phyloP scores from a whole-genome alignment of 1,284 basidiomycete genomes.

The Ceratobasidium sp. region DNA sequence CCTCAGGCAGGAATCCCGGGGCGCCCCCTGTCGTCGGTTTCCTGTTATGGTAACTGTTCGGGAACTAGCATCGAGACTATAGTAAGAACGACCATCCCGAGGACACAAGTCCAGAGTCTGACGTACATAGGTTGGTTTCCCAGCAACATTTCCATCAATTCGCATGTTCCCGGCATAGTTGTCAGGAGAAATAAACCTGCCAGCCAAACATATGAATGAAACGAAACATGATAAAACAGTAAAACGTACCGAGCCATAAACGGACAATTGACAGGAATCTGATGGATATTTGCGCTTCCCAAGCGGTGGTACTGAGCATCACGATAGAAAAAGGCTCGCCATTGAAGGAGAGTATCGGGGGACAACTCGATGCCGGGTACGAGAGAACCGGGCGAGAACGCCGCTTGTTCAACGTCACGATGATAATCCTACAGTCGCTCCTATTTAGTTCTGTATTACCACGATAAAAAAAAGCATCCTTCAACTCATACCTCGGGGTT shows the following conservation, averaged over 20 bases:
- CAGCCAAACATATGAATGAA: background rate
- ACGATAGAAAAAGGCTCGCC: conserved; percentile 93
- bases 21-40: conserved; percentile 45
- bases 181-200: conserved; percentile 48
- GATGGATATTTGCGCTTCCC: conserved; percentile 24
- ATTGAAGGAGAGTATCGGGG: conserved; percentile 89
- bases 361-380: conserved; percentile 89
- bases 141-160: conserved; percentile 47
- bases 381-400: conserved; percentile 86
- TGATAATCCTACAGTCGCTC: conserved; percentile 30
- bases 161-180: conserved; percentile 49
- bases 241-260: conserved; percentile 15
- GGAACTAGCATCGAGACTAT: conserved; percentile 43
- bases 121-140: conserved; percentile 47
- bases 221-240: background rate
- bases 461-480: no score
- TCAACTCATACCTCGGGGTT: conserved; percentile 46
- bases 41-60: conserved; percentile 48
- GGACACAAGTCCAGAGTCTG: background rate
- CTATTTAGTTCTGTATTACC: no score
- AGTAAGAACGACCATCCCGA: background rate
- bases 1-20: conserved; percentile 46
- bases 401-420: conserved; percentile 58
- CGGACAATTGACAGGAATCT: conserved; percentile 43
- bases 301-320: conserved; percentile 71